phyloP scores from a whole-genome alignment of 2,329 filamentous ascomycete species.

The Mariannaea sp. region DNA sequence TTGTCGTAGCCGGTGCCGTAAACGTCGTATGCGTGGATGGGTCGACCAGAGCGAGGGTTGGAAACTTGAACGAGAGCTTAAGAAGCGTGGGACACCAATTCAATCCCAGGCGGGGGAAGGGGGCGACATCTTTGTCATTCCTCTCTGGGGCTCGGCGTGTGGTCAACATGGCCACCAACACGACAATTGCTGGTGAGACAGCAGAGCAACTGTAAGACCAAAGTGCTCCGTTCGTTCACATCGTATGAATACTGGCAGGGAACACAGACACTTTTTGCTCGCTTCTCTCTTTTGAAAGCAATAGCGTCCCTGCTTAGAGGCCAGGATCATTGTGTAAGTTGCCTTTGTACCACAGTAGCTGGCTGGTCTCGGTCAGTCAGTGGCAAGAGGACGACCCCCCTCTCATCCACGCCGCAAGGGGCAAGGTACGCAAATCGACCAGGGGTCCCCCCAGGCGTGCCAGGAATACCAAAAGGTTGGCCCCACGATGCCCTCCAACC shows the following conservation, averaged over 20 bases:
- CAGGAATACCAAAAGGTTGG: background rate
- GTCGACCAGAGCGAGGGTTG: background rate
- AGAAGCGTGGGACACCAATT: background rate
- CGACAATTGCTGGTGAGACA: background rate
- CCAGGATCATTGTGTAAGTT: slow-evolving; percentile 16
- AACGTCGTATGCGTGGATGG: background rate
- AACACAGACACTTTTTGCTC: background rate
- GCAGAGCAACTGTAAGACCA: no score
- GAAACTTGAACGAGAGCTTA: slow-evolving; percentile 7
- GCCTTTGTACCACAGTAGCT: background rate
- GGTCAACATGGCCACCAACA: slow-evolving; percentile 9
- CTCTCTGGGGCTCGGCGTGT: background rate
- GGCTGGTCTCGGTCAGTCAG: slow-evolving; percentile 13
- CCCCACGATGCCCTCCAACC: slow-evolving; percentile 13
- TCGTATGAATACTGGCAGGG: no score
- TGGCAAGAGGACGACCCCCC: slow-evolving; percentile 4
- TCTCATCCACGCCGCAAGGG: background rate
- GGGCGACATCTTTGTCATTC: slow-evolving; percentile 3
- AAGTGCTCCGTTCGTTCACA: no score
- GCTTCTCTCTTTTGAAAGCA: background rate
- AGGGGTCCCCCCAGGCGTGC: slow-evolving; percentile 9
- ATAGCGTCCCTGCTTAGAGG: slow-evolving; percentile 5
- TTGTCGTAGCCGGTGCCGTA: background rate
- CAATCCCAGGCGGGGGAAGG: slow-evolving; percentile 3
- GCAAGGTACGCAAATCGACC: background rate